Base-by-base conservation (phyloP, 192 early-diverging fungal genomes). In the Backusella tarrabulga region DNA sequence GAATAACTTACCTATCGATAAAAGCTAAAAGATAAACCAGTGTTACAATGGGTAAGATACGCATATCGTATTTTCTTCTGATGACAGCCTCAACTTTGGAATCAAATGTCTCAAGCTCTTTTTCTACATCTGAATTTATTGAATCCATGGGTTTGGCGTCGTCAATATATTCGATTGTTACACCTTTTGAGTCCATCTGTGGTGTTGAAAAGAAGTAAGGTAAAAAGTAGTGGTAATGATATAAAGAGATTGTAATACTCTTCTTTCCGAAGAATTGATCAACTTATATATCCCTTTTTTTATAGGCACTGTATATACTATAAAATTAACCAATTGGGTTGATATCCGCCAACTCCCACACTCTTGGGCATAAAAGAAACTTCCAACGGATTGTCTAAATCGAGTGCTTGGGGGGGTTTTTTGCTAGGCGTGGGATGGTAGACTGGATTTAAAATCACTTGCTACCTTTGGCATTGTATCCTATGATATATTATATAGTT, bases 51-150 rank as follows among this genome's bases (percentile, higher is more conserved):
- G 70, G 70, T 21, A 71, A 23, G 23, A 71, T 71, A 8, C 40
- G 40, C 14, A 12, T 23, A 42, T 71, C 70, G 38, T 71, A 71
- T 21, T 71, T 71, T 71, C 70, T 71, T 71, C 70, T 71, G 12
- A 71, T 71, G 1, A 19, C 21, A 40, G 70, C 70, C 21, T 71
- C 70, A 14, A 32, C 5, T 26, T 41, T 71, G 36, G 70, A 41
- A 71, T 71, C 56, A 26, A 63, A 14, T 29, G 11, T 12, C 56
- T 63, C 56, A 29, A 63, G 3, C 0, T 63, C 26, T 26, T 63
- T 63, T 63, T 63, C 23, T 29, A 29, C 11, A 29, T 63, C 23
- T 14, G 56, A 29, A 26, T 23, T 29, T 29, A 63, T 5, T 14
- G 23, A 63, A 63, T 63, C 26, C 21, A 63, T 12, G 3, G 56